These are phyloP conservation scores for Sarcocystis neurona DNA, from an alignment of 169 alveolate species.

Conservation along the genomic window DNA sequence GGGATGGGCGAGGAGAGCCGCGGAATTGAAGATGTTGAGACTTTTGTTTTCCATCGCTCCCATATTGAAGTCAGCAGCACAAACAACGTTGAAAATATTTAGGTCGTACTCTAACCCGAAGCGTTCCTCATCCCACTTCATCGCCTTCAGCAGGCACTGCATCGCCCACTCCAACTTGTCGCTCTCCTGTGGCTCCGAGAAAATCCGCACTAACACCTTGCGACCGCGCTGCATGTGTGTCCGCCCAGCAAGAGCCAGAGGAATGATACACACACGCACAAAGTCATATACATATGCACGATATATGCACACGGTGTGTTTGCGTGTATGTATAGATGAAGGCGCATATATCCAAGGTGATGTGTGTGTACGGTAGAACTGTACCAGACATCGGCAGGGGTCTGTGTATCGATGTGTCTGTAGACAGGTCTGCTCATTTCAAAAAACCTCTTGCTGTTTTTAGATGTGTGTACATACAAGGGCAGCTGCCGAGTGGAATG, in stretches of 20 bases:
- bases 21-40: constrained; percentile 88
- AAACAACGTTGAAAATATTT: constrained; percentile 86
- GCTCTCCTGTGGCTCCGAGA: constrained; percentile 82
- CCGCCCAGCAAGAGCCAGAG: background rate
- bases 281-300: background rate
- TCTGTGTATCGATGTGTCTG: no score
- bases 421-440: no score
- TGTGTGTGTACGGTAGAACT: no score
- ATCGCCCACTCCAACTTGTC: constrained; percentile 84
- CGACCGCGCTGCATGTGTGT: constrained; percentile 42
- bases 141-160: constrained; percentile 85
- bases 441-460: no score
- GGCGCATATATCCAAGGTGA: no score
- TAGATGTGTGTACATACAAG: no score
- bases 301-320: no score
- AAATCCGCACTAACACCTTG: constrained; percentile 78
- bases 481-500: no score
- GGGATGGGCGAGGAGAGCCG: constrained; percentile 85
- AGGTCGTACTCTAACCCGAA: constrained; percentile 90
- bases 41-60: constrained; percentile 96
- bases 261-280: background rate
- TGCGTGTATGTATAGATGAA: no score
- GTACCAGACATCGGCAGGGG: no score
- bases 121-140: constrained; percentile 92
- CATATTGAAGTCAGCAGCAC: constrained; percentile 88